Evolutionary conservation across 495 filamentous ascomycete species (phyloP), one percentile per base, ranked within the genome.

Genomic region (Pseudotulostoma volvatum): DNA sequence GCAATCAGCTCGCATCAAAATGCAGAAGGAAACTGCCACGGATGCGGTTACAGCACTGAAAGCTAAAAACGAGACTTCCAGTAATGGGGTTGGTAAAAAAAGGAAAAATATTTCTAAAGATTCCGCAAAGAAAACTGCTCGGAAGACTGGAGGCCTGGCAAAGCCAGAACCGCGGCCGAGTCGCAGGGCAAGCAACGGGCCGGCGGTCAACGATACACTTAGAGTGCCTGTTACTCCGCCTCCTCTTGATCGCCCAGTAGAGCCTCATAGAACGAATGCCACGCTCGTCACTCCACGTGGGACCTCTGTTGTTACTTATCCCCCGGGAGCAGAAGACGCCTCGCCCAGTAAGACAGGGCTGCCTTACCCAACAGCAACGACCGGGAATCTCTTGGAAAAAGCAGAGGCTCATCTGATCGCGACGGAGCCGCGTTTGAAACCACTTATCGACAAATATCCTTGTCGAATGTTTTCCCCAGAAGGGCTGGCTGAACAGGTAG

Each of bases 381-480:
- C 79, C 2, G 73, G 68, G 15, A 80, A 68, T 25, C 61, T 96
- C 16, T 71, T 96, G 9, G 68, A 83, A 31, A 68, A 86, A 52
- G 90, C 84, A 9, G 67, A 76, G 43, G 74, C 72, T 9, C 83
- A 94, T 57, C 60, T 97, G 5, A 72, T 88, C 48, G 68, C 66
- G 15, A 69, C 80, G 11, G 88, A 93, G 43, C 63, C 79, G 4
- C 77, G 77, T 34, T 70, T 97, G 40, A 68, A 72, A 50, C 60
- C 71, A 0, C 59, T 95, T 9, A 74, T 95, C 43, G 75, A 81
- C 36, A 63, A 70, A 44, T 68, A 96, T 50, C 76, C 65, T 36
- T 97, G 90, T 52, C 52, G 60, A 28, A 51, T 90, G 9, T 94
- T 95, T 58, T 81, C 81, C 4, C 72, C 84, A 2, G 77, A 80